phyloP scores from a whole-genome alignment of 208 protist genomes.

The Trypanosoma cruzi region DNA sequence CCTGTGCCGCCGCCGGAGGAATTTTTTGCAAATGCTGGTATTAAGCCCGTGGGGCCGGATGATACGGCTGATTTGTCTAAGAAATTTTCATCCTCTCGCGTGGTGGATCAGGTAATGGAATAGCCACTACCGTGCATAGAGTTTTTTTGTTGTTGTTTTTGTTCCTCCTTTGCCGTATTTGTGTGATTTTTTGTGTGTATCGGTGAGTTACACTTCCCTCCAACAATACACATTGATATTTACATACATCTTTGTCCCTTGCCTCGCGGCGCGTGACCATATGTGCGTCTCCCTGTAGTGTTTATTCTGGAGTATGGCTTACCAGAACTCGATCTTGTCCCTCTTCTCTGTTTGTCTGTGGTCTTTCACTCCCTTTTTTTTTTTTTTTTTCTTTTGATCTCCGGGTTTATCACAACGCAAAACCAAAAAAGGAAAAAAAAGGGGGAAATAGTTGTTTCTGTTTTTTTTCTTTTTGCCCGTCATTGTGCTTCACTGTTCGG shows the following conservation, averaged over 20 bases:
- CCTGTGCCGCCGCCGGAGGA: slow-evolving; percentile 33
- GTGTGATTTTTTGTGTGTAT: slow-evolving; percentile 13
- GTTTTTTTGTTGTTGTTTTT: slow-evolving; percentile 32
- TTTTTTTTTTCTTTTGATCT: slow-evolving; percentile 15
- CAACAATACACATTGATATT: neutral
- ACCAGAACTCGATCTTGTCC: neutral
- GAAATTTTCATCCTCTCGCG: slow-evolving; percentile 21
- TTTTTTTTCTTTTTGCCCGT: neutral
- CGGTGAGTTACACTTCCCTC: neutral
- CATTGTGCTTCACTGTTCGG: neutral
- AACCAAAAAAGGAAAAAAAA: neutral
- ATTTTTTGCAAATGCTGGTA: neutral
- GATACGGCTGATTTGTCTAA: neutral
- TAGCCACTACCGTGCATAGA: slow-evolving; percentile 3
- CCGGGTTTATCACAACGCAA: neutral
- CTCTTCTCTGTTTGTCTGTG: neutral
- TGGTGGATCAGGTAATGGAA: slow-evolving; percentile 34
- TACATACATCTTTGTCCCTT: slow-evolving; percentile 14
- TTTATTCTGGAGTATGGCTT: neutral
- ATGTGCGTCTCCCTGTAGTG: slow-evolving; percentile 3
- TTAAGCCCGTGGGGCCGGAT: neutral
- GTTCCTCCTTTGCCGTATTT: neutral
- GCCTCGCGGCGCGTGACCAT: slow-evolving; percentile 4
- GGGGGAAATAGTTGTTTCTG: neutral
- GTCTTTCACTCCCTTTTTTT: slow-evolving; percentile 1